Base-by-base conservation (phyloP, 2,329 filamentous ascomycete genomes). In the Ceratocystis diversiconidia region DNA sequence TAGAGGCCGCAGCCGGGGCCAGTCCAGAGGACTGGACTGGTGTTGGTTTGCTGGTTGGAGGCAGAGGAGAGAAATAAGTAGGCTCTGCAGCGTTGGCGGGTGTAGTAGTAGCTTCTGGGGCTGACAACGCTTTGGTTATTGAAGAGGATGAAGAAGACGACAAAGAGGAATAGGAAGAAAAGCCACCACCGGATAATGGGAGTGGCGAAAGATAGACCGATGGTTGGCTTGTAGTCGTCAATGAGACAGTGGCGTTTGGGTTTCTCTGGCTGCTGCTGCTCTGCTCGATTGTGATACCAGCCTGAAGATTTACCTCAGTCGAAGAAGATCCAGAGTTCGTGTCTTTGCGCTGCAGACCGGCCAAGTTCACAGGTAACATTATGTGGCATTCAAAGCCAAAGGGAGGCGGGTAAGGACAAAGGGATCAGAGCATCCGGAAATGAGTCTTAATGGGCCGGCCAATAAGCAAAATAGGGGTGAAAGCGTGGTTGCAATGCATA, bases 351-450 rank as follows among this genome's bases (percentile, higher is more conserved):
- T 59, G 28, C 32, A 19, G 55, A 59, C 55, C 36, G 28, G 15
- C 6, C 28, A 30, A 36, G 55, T 36, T 3, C 28, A 36, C 15
- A 30, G 55, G 55, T 10, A 36, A 36, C 55, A 59, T 59, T 59
- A 59, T 59, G 55, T n/a, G 55, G 55, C 55, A 17, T 59, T 36
- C 6, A 59, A 30, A 36, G 55, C 55, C 55, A 59, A 59, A 17
- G 5, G 22, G 28, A 28, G 22, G 52, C 15, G 52, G 22, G 50
- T 6, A 55, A 30, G 28, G n/a, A n/a, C 3, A 10, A 32, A 30
- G 55, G 6, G 32, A 59, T 59, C 6, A 59, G 28, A 19, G 28
- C 55, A 59, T 59, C 15, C 55, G 55, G 32, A 32, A 59, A 25
- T 19, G 15, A 52, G 8, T 6, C 32, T 32, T 59, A 59, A 32